Evolutionary conservation across 441 rosid genomes (phyloP).

Genomic region (Capsella rubella): DNA sequence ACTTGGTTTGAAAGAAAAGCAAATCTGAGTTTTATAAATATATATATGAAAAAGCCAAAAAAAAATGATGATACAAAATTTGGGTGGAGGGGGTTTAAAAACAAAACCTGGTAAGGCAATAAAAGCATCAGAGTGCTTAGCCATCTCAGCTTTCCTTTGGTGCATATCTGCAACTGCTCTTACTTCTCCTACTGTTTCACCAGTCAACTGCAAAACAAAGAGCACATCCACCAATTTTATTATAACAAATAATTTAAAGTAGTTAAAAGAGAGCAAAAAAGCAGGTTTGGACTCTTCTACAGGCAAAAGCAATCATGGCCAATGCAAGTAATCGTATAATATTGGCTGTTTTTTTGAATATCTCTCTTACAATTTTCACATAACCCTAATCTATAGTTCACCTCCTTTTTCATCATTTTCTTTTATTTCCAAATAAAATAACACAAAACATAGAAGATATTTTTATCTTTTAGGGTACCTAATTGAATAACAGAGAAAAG

Average conservation of each 20-base stretch:
- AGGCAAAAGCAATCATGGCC: constrained; percentile 73
- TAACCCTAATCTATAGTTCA: constrained; percentile 48
- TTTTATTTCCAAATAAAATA: background rate
- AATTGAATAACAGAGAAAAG: constrained; percentile 10
- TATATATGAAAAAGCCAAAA: background rate
- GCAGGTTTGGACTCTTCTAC: constrained; percentile 64
- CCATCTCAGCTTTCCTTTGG: constrained; percentile 99
- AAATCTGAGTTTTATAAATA: constrained; percentile 5
- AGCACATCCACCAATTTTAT: constrained; percentile 25
- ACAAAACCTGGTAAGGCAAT: constrained; percentile 95
- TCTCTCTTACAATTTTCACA: constrained; percentile 36
- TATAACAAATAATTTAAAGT: constrained; percentile 43
- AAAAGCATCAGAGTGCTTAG: constrained; percentile 99
- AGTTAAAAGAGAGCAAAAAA: constrained; percentile 38
- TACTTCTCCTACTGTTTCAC: constrained; percentile 99
- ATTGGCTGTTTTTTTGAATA: constrained; percentile 38
- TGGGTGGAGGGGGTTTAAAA: constrained; percentile 47
- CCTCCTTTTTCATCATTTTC: constrained; percentile 40
- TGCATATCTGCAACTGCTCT: constrained; percentile 99
- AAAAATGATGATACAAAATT: constrained; percentile 25
- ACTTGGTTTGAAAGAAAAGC: constrained; percentile 41
- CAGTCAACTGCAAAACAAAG: constrained; percentile 78
- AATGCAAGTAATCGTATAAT: constrained; percentile 53
- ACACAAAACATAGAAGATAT: constrained; percentile 1
- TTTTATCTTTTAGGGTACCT: constrained; percentile 27